Base-by-base conservation (phyloP, 2,329 filamentous ascomycete genomes). In the Sclerotiophoma versabilis region DNA sequence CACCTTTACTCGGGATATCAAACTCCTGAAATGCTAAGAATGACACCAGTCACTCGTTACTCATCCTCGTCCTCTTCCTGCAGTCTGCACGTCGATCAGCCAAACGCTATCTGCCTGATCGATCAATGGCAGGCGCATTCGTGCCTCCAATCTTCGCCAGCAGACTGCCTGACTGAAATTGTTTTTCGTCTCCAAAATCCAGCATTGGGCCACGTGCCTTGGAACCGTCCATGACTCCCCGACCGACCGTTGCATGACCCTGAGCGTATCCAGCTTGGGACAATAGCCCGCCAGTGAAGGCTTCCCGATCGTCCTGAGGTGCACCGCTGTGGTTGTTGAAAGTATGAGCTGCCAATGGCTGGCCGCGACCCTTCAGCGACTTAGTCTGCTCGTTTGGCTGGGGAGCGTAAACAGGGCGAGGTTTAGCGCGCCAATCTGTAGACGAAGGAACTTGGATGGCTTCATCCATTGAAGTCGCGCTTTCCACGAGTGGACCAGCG, bases 81-180 rank as follows among this genome's bases (percentile, higher is more conserved):
- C 42, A 32, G 20, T 51, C 22, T 36, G 26, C 30, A 49, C 53
- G 57, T 30, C 56, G 52, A 36, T 61, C n/a, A 48, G 61, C 57
- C 47, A 50, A 27, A 42, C 36, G 23, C 47, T 50, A 50, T 22
- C 22, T 65, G 46, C 62, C 71, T 53, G 66, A 68, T 17, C 76
- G 64, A 60, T 77, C 77, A 47, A 79, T 73, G 11, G 76, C 61
- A 11, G 72, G 74, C 39, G 62, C 68, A n/a, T 38, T 50, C 1
- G 67, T 48, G 25, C 67, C 64, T n/a, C 68, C 66, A 15, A 77
- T 73, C 50, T 74, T 72, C 42, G 80, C 78, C 12, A 83, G 75
- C 47, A 84, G 72, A 61, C 80, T 84, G 20, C 76, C 80, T 27
- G 75, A 66, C 9, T 74, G 77, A 60, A 81, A 83, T 57, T 72